A percentile compares a stretch with the other conserved stretches of the same genome.
Conservation (phyloP, 1,284 basidiomycete species). For the Cutaneotrichosporon sp. region DNA sequence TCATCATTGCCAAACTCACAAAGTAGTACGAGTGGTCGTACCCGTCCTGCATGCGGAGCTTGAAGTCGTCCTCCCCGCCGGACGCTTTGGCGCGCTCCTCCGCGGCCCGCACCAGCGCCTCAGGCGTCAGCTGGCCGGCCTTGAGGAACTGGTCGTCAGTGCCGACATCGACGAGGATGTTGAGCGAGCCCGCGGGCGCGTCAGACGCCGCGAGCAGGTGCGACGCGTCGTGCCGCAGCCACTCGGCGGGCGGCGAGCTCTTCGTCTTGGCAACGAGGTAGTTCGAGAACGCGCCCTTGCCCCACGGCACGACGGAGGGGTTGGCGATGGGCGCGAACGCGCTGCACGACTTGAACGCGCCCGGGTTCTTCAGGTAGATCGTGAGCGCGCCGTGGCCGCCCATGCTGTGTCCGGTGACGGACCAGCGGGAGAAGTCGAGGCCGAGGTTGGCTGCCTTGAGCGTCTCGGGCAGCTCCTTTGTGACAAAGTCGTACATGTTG, state of each 20-base stretch:
- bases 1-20: no score
- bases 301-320: conserved; percentile 84
- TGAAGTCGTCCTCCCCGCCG: conserved; percentile 64
- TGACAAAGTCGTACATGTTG: conserved; percentile 83
- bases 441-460: conserved; percentile 64
- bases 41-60: conserved; percentile 73
- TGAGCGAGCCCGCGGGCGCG: conserved; percentile 58
- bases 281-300: conserved; percentile 84
- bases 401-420: conserved; percentile 86
- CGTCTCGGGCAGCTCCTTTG: conserved; percentile 72
- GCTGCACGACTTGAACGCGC: conserved; percentile 77
- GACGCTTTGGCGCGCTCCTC: conserved; percentile 59
- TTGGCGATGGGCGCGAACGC: conserved; percentile 92
- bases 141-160: conserved; percentile 82
- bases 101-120: conserved; percentile 61
- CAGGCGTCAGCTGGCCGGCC: conserved; percentile 78
- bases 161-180: conserved; percentile 82
- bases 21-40: conserved; percentile 93
- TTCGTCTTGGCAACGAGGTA: conserved; percentile 58
- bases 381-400: conserved; percentile 94
- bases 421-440: conserved; percentile 50
- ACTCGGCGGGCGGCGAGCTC: conserved; percentile 50
- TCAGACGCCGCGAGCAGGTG: conserved; percentile 61
- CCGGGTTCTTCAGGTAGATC: conserved; percentile 70
- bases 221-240: conserved; percentile 70